Percentiles rank a stretch among this genome's conserved stretches.
phyloP scores from a whole-genome alignment of 306 rosid genomes.

The Rosa multiflora region DNA sequence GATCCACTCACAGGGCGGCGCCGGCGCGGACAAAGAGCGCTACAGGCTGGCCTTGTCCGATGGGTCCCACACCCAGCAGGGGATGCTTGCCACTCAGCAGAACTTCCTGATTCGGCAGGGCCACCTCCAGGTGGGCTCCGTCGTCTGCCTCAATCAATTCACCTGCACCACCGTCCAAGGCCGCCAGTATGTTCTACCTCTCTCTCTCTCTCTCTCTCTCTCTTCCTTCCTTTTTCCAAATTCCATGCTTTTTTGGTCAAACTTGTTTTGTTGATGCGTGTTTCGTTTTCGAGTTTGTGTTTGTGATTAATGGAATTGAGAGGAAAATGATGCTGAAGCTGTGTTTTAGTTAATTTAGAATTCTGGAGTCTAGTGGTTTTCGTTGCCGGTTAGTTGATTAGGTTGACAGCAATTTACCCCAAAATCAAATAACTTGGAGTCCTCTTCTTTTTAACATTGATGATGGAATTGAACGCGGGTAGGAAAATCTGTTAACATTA shows the following conservation, averaged over 20 bases:
- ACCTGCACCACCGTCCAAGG: constrained; percentile 56
- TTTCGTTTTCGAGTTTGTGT: not conserved
- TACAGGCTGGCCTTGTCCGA: constrained; percentile 65
- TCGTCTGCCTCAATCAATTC: constrained; percentile 46
- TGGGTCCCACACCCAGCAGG: constrained; percentile 61
- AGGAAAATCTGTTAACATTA: not conserved
- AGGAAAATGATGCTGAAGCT: not conserved
- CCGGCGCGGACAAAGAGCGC: constrained; percentile 42
- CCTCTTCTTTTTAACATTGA: no score
- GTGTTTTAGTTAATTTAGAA: no score
- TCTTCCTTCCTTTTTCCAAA: not conserved
- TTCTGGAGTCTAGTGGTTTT: no score
- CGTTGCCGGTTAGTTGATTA: not conserved
- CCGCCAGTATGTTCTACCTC: constrained; percentile 53
- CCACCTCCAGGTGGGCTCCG: constrained; percentile 62
- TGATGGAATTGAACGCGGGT: not conserved
- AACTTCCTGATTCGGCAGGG: constrained; percentile 49
- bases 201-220: no score
- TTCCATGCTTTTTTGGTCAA: not conserved
- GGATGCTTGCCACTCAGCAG: constrained; percentile 73
- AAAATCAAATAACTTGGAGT: not conserved
- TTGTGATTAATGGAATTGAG: not conserved
- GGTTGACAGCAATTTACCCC: not conserved
- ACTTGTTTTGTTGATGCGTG: not conserved
- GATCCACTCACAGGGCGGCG: constrained; percentile 35